phyloP scores from a whole-genome alignment of 805 yeast genomes.

The Metschnikowia picachoensis region DNA sequence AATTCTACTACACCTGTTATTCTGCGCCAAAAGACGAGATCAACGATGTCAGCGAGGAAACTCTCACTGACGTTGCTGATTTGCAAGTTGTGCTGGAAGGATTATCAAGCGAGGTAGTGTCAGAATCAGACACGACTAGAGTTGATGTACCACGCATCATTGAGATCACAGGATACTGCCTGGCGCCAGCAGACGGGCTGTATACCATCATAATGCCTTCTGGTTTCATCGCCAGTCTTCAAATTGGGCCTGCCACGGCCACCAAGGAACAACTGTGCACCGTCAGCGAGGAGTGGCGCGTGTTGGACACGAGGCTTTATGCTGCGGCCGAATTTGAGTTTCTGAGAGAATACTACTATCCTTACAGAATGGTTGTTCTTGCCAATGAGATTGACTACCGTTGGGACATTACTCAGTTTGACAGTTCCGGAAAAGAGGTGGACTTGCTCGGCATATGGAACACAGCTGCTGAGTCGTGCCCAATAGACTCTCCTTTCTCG shows the following conservation, averaged over 20 bases:
- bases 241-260: neutral
- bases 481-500: neutral
- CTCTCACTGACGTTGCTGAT: neutral
- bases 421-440: neutral
- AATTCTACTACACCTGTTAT: neutral
- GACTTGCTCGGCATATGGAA: slow-evolving; percentile 1
- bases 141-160: neutral
- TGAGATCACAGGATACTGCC: neutral
- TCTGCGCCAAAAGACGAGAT: neutral
- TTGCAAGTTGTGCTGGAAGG: neutral
- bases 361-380: slow-evolving; percentile 3
- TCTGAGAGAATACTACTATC: neutral
- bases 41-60: neutral
- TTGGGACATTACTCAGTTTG: neutral
- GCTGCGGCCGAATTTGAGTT: neutral
- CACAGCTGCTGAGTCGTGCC: neutral
- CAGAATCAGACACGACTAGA: neutral
- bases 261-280: neutral
- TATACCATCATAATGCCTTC: neutral
- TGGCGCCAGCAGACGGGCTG: neutral
- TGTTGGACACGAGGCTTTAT: slow-evolving; percentile 1
- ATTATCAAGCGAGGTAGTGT: neutral
- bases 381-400: neutral
- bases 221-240: neutral
- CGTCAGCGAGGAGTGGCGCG: neutral